Evolutionary conservation across 345 rosid species (phyloP).

Genomic region (Eucalyptus polybractea): DNA sequence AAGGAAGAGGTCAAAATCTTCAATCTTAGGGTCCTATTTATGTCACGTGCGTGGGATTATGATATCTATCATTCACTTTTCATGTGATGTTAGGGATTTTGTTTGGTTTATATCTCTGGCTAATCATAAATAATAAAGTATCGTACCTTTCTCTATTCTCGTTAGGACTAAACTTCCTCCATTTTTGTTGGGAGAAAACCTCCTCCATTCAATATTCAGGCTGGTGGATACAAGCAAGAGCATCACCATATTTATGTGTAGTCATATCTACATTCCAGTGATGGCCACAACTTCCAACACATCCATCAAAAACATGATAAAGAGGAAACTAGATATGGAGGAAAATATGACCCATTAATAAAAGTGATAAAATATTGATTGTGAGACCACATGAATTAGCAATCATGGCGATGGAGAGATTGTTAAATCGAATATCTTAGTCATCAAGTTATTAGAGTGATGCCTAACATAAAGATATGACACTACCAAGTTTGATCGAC

Average conservation of each 20-base stretch:
- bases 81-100: too few relatives aligned
- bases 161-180: too few relatives aligned
- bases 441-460: neutral
- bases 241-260: neutral
- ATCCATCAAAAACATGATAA: neutral
- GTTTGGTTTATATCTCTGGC: too few relatives aligned
- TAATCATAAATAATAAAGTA: too few relatives aligned
- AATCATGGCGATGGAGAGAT: neutral
- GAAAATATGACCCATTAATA: neutral
- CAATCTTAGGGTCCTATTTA: too few relatives aligned
- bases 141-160: too few relatives aligned
- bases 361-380: neutral
- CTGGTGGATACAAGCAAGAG: too few relatives aligned
- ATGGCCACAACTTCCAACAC: neutral
- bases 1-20: too few relatives aligned
- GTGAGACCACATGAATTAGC: neutral
- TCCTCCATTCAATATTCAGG: too few relatives aligned
- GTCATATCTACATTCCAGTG: too few relatives aligned
- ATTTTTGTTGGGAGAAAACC: too few relatives aligned
- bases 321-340: neutral
- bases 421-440: neutral
- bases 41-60: neutral
- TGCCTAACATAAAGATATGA: neutral
- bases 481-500: neutral
- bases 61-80: too few relatives aligned